Evolutionary conservation across 345 rosid species (phyloP), one percentile per base, ranked within the genome.

Genomic region (Eucalyptus grandis): DNA sequence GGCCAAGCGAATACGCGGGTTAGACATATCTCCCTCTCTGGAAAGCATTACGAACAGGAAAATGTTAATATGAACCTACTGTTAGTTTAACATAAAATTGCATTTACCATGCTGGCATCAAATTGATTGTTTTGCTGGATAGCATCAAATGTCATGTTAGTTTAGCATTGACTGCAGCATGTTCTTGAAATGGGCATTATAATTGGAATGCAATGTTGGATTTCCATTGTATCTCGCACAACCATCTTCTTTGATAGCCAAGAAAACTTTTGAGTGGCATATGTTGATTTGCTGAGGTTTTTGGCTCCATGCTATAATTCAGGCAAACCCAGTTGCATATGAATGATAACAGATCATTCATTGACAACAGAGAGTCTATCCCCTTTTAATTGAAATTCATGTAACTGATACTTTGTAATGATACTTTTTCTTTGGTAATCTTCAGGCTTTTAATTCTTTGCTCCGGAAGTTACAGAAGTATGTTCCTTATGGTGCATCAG

Each of bases 1-100:
- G 98, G 98, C 91, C 99, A 98, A 93, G 99, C 99, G 89, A 98
- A 98, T 91, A 96, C 97, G 27, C 93, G 93, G 93, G 98, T 98
- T 87, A n/a, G 30, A 77, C 83, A 21, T 77, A 21, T 21, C 83
- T 77, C 83, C 83, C 47, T 37, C 27, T 21, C 30, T 77, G 27
- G 27, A 86, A 31, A 47, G 81, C 49, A 8, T 12, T 88, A 40
- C 3, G 1, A 77, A 77, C 27, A 77, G 83, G 37, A 58, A 47
- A 49, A 43, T 30, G 47, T 86, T 51, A 34, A 82, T 83, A 14
- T 37, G 56, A 83, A 88, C 65, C 89, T n/a, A 11, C 44, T 53
- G 62, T 24, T 53, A 53, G 88, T 86, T 86, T 50, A 8, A 77
- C 47, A 77, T 37, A 77, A 72, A 77, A 77, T 77, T 77, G 27